Conservation (phyloP, 2,329 filamentous ascomycete genomes). For the Nothophoma quercina region DNA sequence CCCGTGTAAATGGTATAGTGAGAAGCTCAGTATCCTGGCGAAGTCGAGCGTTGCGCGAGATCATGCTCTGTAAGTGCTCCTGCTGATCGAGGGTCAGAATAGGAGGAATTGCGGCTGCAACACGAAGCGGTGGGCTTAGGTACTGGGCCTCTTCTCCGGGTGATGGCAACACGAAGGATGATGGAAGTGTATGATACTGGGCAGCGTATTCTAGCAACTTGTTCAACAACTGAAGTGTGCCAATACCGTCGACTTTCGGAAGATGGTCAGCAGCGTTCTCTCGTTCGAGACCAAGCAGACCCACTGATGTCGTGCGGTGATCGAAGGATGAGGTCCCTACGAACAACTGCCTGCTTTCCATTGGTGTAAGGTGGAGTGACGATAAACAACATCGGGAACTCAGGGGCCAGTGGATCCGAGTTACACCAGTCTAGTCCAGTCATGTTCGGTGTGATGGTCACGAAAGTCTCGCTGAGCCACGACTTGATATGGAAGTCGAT, state of each 20-base stretch:
- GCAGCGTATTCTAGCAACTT: background rate
- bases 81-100: slow-evolving; percentile 4
- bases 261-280: background rate
- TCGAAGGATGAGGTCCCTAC: background rate
- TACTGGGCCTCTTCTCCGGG: slow-evolving; percentile 41
- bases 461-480: slow-evolving; percentile 47
- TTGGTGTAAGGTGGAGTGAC: background rate
- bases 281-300: background rate
- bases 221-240: background rate
- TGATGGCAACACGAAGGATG: background rate
- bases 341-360: background rate
- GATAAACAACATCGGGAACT: slow-evolving; percentile 46
- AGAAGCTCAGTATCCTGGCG: background rate
- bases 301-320: slow-evolving; percentile 1
- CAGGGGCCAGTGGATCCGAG: slow-evolving; percentile 45
- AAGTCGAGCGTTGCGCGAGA: slow-evolving; percentile 7
- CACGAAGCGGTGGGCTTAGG: slow-evolving; percentile 21
- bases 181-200: background rate
- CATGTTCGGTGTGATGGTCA: slow-evolving; percentile 27
- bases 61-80: slow-evolving; percentile 2
- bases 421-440: slow-evolving; percentile 48
- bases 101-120: slow-evolving; percentile 15
- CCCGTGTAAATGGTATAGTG: background rate
- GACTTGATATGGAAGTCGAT: slow-evolving; percentile 4
- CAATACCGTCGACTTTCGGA: background rate